Base-by-base conservation (phyloP, 768 basidiomycete species). In the Kwoniella sp. region DNA sequence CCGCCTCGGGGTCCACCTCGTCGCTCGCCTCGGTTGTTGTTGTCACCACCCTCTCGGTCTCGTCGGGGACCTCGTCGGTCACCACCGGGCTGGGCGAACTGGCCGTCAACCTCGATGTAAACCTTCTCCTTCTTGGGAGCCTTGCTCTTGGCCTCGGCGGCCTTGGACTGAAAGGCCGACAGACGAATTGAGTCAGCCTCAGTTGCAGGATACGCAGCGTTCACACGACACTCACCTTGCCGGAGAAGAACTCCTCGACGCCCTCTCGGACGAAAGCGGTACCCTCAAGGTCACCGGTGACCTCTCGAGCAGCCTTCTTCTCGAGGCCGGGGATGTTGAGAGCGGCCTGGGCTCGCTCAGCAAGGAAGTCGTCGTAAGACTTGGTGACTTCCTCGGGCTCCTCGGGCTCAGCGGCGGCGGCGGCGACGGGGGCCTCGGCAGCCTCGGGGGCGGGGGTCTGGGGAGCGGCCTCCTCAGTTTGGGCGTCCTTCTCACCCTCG, bases 301-400 rank as follows among this genome's bases (percentile, higher is more conserved):
- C 92, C 82, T 88, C 86, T 78, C 89, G 87, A 41, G 81, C 82
- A 80, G 93, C 92, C 78, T 92, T 86, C 83, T 93, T 91, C 76
- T 90, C 90, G 52, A 92, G 81, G 74, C 65, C 61, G 31, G 63
- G 56, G 57, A 65, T 58, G 50, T 81, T 76, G 48, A 72, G 66
- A 51, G 84, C 76, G 81, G 89, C 84, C 48, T 75, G 75, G 54
- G 75, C 73, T 26, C 73, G 70, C 82, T 92, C 87, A 72, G 92
- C 90, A 66, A 90, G 84, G 84, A 93, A 98, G 80, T 97, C 89
- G 56, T 96, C 94, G 78, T 93, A 86, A 47, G 94, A 94, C 76
- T 96, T 86, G 50, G 91, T 93, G 82, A 93, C 81, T 45, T 82
- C 82, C 56, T 80, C 80, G 56, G 76, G 78, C 68, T 82, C 79